These are phyloP conservation scores for Pythium guiyangense DNA, from an alignment of 352 stramenopile genomes.

Conservation along the genomic window DNA sequence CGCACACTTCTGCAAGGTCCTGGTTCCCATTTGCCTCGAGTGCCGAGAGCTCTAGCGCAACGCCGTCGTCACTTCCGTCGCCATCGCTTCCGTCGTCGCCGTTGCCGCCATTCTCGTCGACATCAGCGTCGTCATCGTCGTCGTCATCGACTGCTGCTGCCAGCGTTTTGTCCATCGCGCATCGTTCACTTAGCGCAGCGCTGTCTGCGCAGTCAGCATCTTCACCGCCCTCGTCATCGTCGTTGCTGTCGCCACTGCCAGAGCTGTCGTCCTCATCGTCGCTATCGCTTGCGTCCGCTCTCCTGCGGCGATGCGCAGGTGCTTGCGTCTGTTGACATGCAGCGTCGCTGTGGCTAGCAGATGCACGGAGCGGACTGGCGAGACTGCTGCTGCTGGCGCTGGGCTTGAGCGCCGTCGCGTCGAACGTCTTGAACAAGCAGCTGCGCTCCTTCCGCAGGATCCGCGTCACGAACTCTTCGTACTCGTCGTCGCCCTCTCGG, in stretches of 20 bases:
- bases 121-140: neutral
- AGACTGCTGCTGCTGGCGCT: slow-evolving; percentile 1
- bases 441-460: slow-evolving; percentile 22
- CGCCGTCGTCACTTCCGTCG: slow-evolving; percentile 24
- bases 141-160: slow-evolving; percentile 13
- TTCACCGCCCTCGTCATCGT: slow-evolving; percentile 2
- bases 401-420: neutral
- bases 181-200: neutral
- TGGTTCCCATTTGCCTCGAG: neutral
- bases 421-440: slow-evolving; percentile 26
- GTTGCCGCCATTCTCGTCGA: slow-evolving; percentile 22
- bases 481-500: slow-evolving; percentile 26
- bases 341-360: neutral
- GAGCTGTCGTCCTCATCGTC: neutral
- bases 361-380: neutral
- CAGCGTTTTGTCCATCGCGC: neutral
- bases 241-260: neutral
- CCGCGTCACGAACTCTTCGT: slow-evolving; percentile 27
- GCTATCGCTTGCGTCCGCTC: neutral
- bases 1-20: neutral
- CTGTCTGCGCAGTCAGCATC: slow-evolving; percentile 1
- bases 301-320: neutral
- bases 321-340: neutral
- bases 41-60: slow-evolving; percentile 7
- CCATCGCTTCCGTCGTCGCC: slow-evolving; percentile 38